These are phyloP conservation scores for Pyrenula massariospora DNA, from an alignment of 495 filamentous ascomycete species.

Conservation along the genomic window DNA sequence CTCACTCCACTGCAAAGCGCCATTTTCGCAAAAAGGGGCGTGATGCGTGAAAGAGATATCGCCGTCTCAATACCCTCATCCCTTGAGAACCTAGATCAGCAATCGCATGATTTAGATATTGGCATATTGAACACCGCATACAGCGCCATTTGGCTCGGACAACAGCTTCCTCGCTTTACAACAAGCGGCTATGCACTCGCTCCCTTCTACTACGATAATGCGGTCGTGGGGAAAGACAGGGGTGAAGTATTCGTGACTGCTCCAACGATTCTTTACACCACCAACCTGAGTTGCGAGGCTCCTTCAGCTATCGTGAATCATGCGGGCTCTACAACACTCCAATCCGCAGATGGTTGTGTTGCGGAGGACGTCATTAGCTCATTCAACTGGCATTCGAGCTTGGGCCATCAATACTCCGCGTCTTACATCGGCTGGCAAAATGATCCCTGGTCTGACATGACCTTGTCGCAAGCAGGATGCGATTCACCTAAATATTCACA, in stretches of 20 bases:
- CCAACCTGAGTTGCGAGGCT: constrained; percentile 21
- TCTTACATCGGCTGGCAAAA: constrained; percentile 22
- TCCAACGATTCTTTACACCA: constrained; percentile 16
- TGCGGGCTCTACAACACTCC: not conserved
- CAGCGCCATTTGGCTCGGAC: constrained; percentile 20
- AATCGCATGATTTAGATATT: constrained; percentile 9
- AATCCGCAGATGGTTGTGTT: not conserved
- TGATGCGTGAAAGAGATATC: not conserved
- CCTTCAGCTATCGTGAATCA: constrained; percentile 7
- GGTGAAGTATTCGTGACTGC: constrained; percentile 16
- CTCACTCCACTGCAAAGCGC: constrained; percentile 28
- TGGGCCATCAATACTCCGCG: not conserved
- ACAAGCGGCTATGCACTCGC: constrained; percentile 18
- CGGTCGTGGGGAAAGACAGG: not conserved
- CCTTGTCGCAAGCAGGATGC: constrained; percentile 14
- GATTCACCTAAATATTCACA: constrained; percentile 2
- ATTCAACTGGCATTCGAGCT: not conserved
- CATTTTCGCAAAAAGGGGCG: constrained; percentile 18
- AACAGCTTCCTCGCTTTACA: constrained; percentile 25
- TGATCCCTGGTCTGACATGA: constrained; percentile 7
- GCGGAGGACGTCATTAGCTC: not conserved
- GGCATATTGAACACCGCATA: constrained; percentile 24
- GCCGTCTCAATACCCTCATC: constrained; percentile 6
- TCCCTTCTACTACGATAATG: constrained; percentile 16
- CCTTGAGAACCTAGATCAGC: constrained; percentile 12